Percentiles rank a stretch among this genome's conserved stretches.
Conservation (phyloP, 139 green algal genomes). For the Chlorella sp. region DNA sequence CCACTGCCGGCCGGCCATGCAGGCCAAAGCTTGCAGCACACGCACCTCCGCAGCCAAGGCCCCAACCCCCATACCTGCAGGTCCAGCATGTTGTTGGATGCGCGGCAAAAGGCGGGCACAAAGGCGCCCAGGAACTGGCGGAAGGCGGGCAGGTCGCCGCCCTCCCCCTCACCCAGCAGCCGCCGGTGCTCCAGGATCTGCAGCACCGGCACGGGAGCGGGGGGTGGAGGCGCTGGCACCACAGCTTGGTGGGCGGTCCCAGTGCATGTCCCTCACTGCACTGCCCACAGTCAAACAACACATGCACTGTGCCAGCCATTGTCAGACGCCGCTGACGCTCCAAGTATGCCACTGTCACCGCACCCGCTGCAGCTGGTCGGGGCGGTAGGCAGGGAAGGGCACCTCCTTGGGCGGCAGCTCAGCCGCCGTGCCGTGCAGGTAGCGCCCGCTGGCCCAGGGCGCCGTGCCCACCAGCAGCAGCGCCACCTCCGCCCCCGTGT, state of each 20-base stretch:
- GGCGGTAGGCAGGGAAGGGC: constrained; percentile 41
- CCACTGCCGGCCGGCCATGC: too few species aligned
- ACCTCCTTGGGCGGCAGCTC: constrained; percentile 22
- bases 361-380: constrained; percentile 38
- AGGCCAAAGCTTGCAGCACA: too few species aligned
- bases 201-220: background rate
- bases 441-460: constrained; percentile 41
- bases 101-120: constrained; percentile 30
- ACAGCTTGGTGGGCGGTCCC: too few species aligned
- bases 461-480: constrained; percentile 48
- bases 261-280: too few species aligned
- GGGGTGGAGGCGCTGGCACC: too few species aligned
- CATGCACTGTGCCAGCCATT: too few species aligned
- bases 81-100: constrained; percentile 42
- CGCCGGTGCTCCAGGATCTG: constrained; percentile 30
- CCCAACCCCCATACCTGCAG: constrained; percentile 7
- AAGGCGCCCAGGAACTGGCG: constrained; percentile 31
- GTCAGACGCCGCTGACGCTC: too few species aligned
- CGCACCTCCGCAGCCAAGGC: background rate
- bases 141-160: background rate
- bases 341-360: too few species aligned
- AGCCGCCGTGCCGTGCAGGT: constrained; percentile 27
- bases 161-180: background rate
- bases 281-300: too few species aligned
- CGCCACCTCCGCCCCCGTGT: background rate